Evolutionary conservation across 345 rosid species (phyloP), one percentile per base, ranked within the genome.

Genomic region (Mallotus nudiflorus): DNA sequence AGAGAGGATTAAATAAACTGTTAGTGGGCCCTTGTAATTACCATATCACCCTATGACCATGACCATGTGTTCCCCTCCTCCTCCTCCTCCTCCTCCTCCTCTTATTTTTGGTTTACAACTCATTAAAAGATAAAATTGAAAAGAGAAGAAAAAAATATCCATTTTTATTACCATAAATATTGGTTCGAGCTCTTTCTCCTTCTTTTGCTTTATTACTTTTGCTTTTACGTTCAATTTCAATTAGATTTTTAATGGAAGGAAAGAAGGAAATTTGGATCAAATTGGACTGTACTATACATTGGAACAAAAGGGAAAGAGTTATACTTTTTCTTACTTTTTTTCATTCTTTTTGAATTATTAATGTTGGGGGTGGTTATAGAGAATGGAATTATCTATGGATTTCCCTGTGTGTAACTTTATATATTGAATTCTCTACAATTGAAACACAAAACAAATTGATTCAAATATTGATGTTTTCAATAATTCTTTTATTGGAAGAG

Each of bases 241-340:
- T 62, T 70, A 51, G 70, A 75, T 73, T 67, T 79, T 73, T 56
- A 50, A 63, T 52, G 74, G 63, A 68, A 61, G 75, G 51, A 73
- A 69, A 51, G 65, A 76, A 55, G 78, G 65, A 69, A 65, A 71
- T 71, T 73, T 69, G 82, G 82, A 63, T 73, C 64, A 27, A 60
- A 76, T 78, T 73, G 78, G 72, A 68, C 75, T 84, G 90, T 88
- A 85, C 81, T 84, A 88, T 73, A 69, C 48, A 60, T 31, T 69
- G 69, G 75, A 50, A 68, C 65, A 77, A 69, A 70, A 61, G 65
- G 62, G 56, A 77, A 58, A 53, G 70, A 72, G n/a, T 69, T 62
- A 37, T 65, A 62, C 56, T 50, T 69, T 70, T 51, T 77, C 72
- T 71, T 64, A 55, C 59, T 57, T 75, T 71, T 46, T 45, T 60